Base-by-base conservation (phyloP, 2,329 filamentous ascomycete genomes). In the Neospermospora avenae region DNA sequence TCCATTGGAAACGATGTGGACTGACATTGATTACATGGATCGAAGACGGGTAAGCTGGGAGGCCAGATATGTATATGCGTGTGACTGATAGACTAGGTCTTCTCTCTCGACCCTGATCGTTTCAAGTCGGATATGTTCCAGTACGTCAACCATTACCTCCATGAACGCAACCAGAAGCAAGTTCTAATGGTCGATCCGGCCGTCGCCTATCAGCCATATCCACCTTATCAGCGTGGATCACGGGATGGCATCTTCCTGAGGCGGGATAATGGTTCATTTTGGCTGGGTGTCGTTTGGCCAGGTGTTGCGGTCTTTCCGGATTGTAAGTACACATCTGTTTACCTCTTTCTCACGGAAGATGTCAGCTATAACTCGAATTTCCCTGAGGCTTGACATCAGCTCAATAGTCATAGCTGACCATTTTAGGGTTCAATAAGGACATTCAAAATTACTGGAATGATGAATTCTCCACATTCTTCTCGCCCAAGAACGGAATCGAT, bases 131-230 rank as follows among this genome's bases (percentile, higher is more conserved):
- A 78, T 0, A 80, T 81, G 71, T 82, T 91, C 77, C 84, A 83
- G 39, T 81, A 88, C 65, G 75, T 92, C 1, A 85, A 88, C 22
- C 77, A 81, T 37, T 83, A 87, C 22, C 79, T 95, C 0, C 89
- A 92, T 68, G 72, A 75, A 6, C 81, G 85, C 58, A 74, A 88
- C 44, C 88, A 91, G 71, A 81, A 88, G 49, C 90, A 90, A 64
- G 81, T 91, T 31, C 76, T 93, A 49, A 95, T 95, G 84, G 87
- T 93, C 0, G 90, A 95, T 66, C 87, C 88, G 2, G 84, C 84
- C 1, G 78, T 81, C 18, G 78, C 81, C 37, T 81, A 81, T 61
- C 74, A 68, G 58, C 51, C 84, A 63, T 85, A 85, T 65, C 64
- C 70, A 1, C 74, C 82, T 1, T 87, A 82, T 69, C 74, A 82